A percentile compares a stretch with the other conserved stretches of the same genome.
These are phyloP conservation scores for Colletotrichum aenigma DNA, from an alignment of 2,329 filamentous ascomycete species.

Conservation along the genomic window DNA sequence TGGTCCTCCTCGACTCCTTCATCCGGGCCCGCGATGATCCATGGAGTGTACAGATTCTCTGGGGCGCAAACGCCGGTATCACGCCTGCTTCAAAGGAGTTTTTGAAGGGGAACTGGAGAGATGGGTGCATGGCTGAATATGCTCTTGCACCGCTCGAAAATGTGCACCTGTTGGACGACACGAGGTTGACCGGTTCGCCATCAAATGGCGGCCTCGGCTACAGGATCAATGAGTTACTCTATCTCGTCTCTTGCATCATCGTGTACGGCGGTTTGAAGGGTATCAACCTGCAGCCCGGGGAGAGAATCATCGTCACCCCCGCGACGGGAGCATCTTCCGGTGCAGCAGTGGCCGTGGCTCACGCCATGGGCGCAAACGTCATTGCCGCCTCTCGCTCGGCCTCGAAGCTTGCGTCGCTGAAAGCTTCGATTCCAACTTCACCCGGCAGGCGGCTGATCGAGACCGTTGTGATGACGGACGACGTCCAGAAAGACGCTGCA, in stretches of 20 bases:
- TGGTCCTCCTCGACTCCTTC: background rate
- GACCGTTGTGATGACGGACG: constrained; percentile 42
- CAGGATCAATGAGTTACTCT: background rate
- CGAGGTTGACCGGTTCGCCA: background rate
- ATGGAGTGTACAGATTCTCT: background rate
- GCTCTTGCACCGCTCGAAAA: background rate
- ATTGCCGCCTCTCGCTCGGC: background rate
- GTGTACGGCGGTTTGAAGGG: background rate
- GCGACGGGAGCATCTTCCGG: background rate
- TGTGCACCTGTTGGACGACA: background rate
- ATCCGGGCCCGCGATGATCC: background rate
- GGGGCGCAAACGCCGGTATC: background rate
- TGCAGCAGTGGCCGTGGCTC: background rate
- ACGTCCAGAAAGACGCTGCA: constrained; percentile 31
- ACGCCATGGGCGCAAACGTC: background rate
- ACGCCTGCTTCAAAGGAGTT: background rate
- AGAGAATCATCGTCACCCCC: background rate
- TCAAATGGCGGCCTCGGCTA: background rate
- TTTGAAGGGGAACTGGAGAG: background rate
- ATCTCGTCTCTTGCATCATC: background rate
- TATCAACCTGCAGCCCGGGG: background rate
- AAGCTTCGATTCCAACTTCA: background rate
- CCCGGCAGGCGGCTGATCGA: constrained; percentile 25
- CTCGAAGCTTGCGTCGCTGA: background rate
- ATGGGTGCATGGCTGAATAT: background rate